Evolutionary conservation across 2,329 filamentous ascomycete species (phyloP).

Genomic region (Aureobasidium pullulans): DNA sequence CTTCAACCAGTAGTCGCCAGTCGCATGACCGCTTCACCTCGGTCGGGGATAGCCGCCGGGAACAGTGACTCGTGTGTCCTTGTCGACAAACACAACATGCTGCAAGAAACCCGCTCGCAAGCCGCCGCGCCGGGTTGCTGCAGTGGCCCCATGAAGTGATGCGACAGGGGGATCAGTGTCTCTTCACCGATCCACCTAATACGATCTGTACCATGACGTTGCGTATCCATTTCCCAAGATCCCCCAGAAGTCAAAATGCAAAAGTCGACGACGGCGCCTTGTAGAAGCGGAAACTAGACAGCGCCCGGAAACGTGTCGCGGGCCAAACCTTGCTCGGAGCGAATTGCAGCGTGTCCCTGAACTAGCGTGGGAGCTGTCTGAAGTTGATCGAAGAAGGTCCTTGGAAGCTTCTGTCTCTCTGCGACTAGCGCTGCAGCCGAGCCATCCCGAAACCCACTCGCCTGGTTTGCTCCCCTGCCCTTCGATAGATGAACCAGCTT

Average conservation of each 20-base stretch:
- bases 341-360: conserved; percentile 7
- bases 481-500: conserved; percentile 4
- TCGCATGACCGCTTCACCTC: not conserved
- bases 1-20: not conserved
- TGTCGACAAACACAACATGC: not conserved
- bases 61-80: not conserved
- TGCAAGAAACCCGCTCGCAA: not conserved
- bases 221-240: conserved; percentile 9
- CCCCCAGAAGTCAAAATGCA: conserved; percentile 11
- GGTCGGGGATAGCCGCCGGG: not conserved
- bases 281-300: conserved; percentile 3
- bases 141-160: not conserved
- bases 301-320: conserved; percentile 1
- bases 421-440: conserved; percentile 9
- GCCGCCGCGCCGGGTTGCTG: conserved; percentile 5
- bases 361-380: conserved; percentile 3
- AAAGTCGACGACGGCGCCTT: not conserved
- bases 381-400: conserved; percentile 13
- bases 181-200: not conserved
- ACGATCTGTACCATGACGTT: conserved; percentile 7
- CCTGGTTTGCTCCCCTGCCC: conserved; percentile 10
- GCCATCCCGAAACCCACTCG: conserved; percentile 11
- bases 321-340: conserved; percentile 1
- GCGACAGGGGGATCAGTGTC: not conserved
- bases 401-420: conserved; percentile 14